Evolutionary conservation across 305 asterid species (phyloP).

Genomic region (Fraxinus xanthoxyloides): DNA sequence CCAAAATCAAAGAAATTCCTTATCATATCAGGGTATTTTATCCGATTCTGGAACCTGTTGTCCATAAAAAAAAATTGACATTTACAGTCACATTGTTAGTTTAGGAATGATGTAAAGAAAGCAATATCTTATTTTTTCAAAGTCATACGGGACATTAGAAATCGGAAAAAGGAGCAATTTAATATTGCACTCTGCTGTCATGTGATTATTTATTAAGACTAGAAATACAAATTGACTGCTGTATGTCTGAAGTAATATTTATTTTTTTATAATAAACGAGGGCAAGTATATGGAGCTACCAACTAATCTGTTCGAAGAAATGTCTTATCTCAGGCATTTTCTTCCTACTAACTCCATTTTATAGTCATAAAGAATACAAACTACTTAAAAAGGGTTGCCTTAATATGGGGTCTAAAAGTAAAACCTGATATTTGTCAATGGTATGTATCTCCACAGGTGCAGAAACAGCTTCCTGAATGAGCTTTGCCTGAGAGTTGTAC

Average conservation of each 20-base stretch:
- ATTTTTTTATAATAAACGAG: not conserved
- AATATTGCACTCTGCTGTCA: not conserved
- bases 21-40: not conserved
- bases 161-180: not conserved
- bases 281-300: not conserved
- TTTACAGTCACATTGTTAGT: not conserved
- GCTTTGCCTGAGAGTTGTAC: constrained; percentile 83
- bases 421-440: constrained; percentile 96
- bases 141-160: not conserved
- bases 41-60: not conserved
- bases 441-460: constrained; percentile 85
- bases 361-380: not conserved
- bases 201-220: not conserved
- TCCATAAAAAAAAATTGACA: not conserved
- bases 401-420: not conserved
- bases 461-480: constrained; percentile 58
- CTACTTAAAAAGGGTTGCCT: not conserved
- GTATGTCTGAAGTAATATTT: not conserved
- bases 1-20: not conserved
- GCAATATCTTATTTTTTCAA: not conserved
- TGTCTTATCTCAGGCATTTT: not conserved
- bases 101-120: not conserved
- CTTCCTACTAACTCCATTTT: constrained; percentile 6
- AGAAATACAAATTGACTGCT: not conserved
- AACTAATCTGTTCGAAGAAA: not conserved